Base-by-base conservation (phyloP, 2,329 filamentous ascomycete genomes). In the Aspergillus uvarum region DNA sequence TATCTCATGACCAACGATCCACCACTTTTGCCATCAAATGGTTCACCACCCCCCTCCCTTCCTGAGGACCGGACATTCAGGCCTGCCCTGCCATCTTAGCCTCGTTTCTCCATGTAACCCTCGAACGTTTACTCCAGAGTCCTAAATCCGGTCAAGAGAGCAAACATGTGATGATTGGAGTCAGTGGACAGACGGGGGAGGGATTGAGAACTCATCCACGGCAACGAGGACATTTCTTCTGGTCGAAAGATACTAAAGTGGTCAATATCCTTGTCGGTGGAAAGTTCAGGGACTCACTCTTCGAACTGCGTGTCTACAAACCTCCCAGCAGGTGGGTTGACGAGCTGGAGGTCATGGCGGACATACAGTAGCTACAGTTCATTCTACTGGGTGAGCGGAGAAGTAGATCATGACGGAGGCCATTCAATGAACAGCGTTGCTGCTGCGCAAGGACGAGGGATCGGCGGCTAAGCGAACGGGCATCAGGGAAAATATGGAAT, bases 1-100 rank as follows among this genome's bases (percentile, higher is more conserved):
- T 54, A 54, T 59, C 56, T 52, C 56, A 54, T 59, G 56, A 59
- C 56, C 26, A 59, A n/a, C 22, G 32, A 59, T 54, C 38, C 51
- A 32, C 44, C 56, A 53, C 16, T 24, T 1, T 22, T 19, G 11
- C 47, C 19, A 29, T 59, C 51, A 50, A 21, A 54, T 48, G 56
- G 51, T 8, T 44, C n/a, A 29, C 7, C 26, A 29, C 26, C 26
- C 26, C 26, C 24, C n/a, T 44, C 26, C 11, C 32, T 47, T 48
- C 26, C n/a, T 16, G 7, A 54, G 11, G 7, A n/a, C 21, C 42
- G 21, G 38, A 16, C 56, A 47, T 47, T 21, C 21, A 21, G 19
- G n/a, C 7, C 32, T 44, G 32, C 42, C 22, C 53, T 47, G 26
- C 16, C 24, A 14, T 21, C 26, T 47, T 29, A 31, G 38, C 14